Base-by-base conservation (phyloP, 345 rosid genomes). In the thale cress (Arabidopsis thaliana) region DNA sequence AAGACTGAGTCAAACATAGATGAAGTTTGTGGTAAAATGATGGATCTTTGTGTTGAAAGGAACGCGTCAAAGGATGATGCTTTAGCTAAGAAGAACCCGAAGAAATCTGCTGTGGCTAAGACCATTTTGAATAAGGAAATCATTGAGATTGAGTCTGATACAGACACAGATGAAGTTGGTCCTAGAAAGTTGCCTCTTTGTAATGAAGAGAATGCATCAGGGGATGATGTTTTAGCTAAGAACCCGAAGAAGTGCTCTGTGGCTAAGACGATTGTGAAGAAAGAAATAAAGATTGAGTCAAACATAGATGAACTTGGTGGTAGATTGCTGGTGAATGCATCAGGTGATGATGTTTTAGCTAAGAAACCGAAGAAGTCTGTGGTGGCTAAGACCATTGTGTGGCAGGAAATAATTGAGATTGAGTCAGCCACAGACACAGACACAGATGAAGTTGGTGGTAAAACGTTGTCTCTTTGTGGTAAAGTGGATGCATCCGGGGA, bases 401-500 rank as follows among this genome's bases (percentile, higher is more conserved):
- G 33, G 51, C 37, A 55, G 50, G 42, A 71, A n/a, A 6, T 71
- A 0, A 49, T 58, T 36, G 78, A 57, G 65, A 66, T 65, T 20
- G 78, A 49, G 0, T 46, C 65, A 16, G 25, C 8, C 36, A 33
- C 36, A 14, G 74, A 70, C 6, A 3, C 45, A 11, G 78, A 65
- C 10, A 37, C 62, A 14, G 73, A 49, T 22, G 44, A 57, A 34
- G 80, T 8, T 65, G 28, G 16, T 42, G 30, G 63, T 40, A 28
- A 14, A 25, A 51, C 59, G 53, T 36, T 65, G 8, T 57, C 73
- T 72, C 49, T 23, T 22, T 49, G 64, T 33, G 40, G 73, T 67
- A 36, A 16, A 53, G 78, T 45, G 67, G 50, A 82, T 69, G 25
- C 79, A 78, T 52, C 75, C 11, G 20, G 40, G 11, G 40, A 57